Evolutionary conservation across 768 basidiomycete species (phyloP).

Genomic region (Hortiboletus campestris): DNA sequence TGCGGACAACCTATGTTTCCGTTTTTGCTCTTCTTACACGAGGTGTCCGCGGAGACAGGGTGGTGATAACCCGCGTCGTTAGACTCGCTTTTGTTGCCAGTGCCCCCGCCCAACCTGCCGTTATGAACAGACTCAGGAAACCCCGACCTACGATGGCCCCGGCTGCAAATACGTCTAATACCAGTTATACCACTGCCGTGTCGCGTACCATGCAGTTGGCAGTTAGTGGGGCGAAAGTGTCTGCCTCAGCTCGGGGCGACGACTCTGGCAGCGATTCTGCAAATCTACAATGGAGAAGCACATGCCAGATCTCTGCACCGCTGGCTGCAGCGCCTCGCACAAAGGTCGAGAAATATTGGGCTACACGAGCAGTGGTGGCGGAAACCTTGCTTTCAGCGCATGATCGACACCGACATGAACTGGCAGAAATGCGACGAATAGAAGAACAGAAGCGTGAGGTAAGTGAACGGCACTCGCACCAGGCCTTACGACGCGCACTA

Average conservation of each 20-base stretch:
- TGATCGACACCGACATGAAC: slow-evolving; percentile 47
- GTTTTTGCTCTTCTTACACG: neutral
- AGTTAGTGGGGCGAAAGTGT: slow-evolving; percentile 5
- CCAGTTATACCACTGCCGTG: slow-evolving; percentile 6
- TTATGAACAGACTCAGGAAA: slow-evolving; percentile 29
- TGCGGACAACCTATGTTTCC: neutral
- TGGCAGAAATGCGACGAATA: slow-evolving; percentile 39
- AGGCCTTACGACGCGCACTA: neutral
- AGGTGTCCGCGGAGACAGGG: slow-evolving; percentile 6
- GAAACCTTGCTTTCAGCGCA: slow-evolving; percentile 57
- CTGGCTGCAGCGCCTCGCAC: slow-evolving; percentile 25
- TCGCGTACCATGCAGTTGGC: slow-evolving; percentile 35
- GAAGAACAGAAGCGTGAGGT: slow-evolving; percentile 51
- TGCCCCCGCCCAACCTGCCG: neutral
- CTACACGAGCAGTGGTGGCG: slow-evolving; percentile 59
- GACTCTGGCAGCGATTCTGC: neutral
- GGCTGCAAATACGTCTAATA: neutral
- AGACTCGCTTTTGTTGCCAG: neutral
- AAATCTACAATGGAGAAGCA: slow-evolving; percentile 5
- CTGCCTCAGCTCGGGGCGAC: neutral
- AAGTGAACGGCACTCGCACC: slow-evolving; percentile 21
- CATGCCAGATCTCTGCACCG: slow-evolving; percentile 21
- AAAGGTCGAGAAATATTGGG: slow-evolving; percentile 61
- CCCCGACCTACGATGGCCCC: neutral
- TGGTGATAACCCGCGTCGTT: neutral